Base-by-base conservation (phyloP, 1,139 yeast genomes). In the Zygoascus hellenicus region DNA sequence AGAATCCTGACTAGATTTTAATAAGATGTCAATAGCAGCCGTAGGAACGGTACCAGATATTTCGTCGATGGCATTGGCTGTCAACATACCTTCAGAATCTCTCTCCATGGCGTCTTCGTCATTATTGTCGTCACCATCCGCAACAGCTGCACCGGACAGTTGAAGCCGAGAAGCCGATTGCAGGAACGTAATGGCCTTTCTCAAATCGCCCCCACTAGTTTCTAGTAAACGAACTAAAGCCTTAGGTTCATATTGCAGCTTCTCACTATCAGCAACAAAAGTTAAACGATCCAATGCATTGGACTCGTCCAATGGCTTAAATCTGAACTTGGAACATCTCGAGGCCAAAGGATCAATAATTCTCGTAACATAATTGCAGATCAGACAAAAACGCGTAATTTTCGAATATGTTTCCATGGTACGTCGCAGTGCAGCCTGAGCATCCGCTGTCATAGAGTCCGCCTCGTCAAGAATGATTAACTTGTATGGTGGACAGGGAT, bases 391-490 rank as follows among this genome's bases (percentile, higher is more conserved):
- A 57, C 99, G 74, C 1, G 98, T 92, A 44, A 90, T 90, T 41
- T 78, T 78, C 2, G 97, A 85, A 66, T 89, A 92, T 5, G 84
- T 87, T 64, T 92, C 99, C 96, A 92, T 92, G 1, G 97, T 92
- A 65, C 98, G 77, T 68, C 98, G 79, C 52, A 92, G 71, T 0
- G 98, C 98, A 42, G 92, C 78, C 64, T 92, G 98, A 0, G 98
- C 98, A 65, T 92, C 98, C 42, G 86, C 80, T n/a, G 98, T 92
- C 98, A 92, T 92, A 15, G 95, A 86, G 64, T 92, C 98, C 0
- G 98, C 98, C 66, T 92, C 98, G 68, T 92, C 60, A 17, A 58
- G 49, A 39, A 58, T 57, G 33, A 58, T 52, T 13, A 58, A 46
- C 45, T 58, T 58, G 41, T 56, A 58, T 46, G 65, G 62, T 15